A percentile compares a stretch with the other conserved stretches of the same genome.
phyloP scores from a whole-genome alignment of 495 filamentous ascomycete species.

The Podospora sp. region DNA sequence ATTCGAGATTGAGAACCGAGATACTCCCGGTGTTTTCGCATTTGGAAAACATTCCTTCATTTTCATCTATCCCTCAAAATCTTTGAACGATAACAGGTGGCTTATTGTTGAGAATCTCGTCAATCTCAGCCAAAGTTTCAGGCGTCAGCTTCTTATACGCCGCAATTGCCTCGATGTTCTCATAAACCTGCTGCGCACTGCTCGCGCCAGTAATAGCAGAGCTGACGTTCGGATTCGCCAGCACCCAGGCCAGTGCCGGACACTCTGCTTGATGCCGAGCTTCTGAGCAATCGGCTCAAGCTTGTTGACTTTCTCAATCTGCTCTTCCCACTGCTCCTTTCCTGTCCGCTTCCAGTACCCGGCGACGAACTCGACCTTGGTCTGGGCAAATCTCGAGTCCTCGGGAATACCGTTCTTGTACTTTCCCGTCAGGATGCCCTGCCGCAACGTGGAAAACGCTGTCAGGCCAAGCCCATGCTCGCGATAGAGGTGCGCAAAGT shows the following conservation, averaged over 20 bases:
- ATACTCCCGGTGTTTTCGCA: too few relatives aligned
- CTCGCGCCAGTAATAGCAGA: conserved; percentile 79
- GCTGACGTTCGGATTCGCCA: conserved; percentile 74
- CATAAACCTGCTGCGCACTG: conserved; percentile 68
- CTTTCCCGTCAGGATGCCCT: conserved; percentile 78
- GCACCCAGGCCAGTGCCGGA: conserved; percentile 78
- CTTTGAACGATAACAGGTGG: conserved; percentile 48
- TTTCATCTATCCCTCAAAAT: conserved; percentile 25
- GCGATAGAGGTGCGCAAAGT: conserved; percentile 64
- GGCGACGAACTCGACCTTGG: conserved; percentile 50
- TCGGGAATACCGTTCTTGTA: conserved; percentile 71
- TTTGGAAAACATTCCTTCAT: too few relatives aligned
- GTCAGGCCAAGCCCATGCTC: conserved; percentile 71
- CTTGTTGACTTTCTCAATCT: conserved; percentile 49
- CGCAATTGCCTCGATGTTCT: conserved; percentile 66
- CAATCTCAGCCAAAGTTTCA: conserved; percentile 71
- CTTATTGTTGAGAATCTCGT: conserved; percentile 66
- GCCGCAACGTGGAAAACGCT: conserved; percentile 70
- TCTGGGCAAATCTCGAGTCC: conserved; percentile 55
- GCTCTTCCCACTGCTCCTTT: conserved; percentile 49
- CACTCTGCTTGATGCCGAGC: conserved; percentile 64
- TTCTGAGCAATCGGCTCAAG: conserved; percentile 67
- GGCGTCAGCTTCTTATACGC: conserved; percentile 64
- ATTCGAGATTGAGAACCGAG: too few relatives aligned
- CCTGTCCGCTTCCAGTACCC: conserved; percentile 48